Evolutionary conservation across 106 monocot genomes (phyloP).

Genomic region (Dendrobium catenatum): DNA sequence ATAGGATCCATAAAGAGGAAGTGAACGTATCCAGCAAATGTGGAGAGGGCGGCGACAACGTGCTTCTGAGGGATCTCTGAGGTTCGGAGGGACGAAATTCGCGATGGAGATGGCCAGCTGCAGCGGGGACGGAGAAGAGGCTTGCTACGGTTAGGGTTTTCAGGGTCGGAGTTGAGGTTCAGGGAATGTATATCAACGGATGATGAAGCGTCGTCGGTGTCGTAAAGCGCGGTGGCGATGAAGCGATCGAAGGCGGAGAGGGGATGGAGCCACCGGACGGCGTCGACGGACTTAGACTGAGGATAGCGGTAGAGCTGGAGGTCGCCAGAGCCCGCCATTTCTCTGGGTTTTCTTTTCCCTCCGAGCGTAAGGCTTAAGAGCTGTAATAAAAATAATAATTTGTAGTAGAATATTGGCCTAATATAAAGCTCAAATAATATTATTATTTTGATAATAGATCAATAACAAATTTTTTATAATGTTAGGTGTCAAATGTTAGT

Average conservation of each 20-base stretch:
- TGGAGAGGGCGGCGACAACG: slow-evolving; percentile 33
- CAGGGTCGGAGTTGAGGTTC: not conserved
- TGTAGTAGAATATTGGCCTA: no score
- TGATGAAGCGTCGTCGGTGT: slow-evolving; percentile 24
- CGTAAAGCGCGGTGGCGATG: slow-evolving; percentile 42
- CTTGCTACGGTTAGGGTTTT: not conserved
- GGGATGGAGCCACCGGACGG: slow-evolving; percentile 63
- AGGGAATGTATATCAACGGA: slow-evolving; percentile 53
- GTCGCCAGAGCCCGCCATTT: slow-evolving; percentile 16
- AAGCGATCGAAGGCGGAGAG: slow-evolving; percentile 59
- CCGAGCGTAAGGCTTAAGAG: not conserved
- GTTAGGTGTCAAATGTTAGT: no score
- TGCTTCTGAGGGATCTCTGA: slow-evolving; percentile 12
- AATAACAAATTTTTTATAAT: no score
- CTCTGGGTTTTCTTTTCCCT: not conserved
- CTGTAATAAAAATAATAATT: not conserved
- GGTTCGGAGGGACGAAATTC: slow-evolving; percentile 45
- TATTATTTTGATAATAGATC: no score
- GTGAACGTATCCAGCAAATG: slow-evolving; percentile 49
- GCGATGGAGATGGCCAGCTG: slow-evolving; percentile 33
- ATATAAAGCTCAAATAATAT: no score
- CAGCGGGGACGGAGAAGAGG: slow-evolving; percentile 32
- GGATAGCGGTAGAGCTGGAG: slow-evolving; percentile 41
- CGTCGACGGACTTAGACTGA: slow-evolving; percentile 40
- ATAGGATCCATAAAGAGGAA: slow-evolving; percentile 45